Percentiles rank a stretch among this genome's conserved stretches.
These are phyloP conservation scores for Rugonectria rugulosa DNA, from an alignment of 2,329 filamentous ascomycete species.

Conservation along the genomic window DNA sequence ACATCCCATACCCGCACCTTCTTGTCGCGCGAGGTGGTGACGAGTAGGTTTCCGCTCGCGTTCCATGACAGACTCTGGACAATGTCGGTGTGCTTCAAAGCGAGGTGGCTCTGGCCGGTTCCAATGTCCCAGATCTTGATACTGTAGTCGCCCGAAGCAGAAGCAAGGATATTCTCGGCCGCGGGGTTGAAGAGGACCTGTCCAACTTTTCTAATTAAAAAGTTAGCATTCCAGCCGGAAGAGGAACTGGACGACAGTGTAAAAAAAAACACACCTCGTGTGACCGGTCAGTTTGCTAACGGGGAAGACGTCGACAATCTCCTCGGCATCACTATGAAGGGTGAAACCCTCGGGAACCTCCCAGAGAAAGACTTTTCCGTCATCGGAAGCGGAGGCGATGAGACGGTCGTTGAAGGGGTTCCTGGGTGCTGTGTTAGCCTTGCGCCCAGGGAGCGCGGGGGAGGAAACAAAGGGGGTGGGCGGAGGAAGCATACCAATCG, in stretches of 20 bases:
- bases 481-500: constrained; percentile 74
- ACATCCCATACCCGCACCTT: constrained; percentile 98
- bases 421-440: constrained; percentile 57
- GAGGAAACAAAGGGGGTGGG: constrained; percentile 13
- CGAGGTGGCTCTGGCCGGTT: constrained; percentile 76
- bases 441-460: neutral
- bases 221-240: constrained; percentile 24
- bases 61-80: constrained; percentile 97
- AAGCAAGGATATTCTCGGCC: constrained; percentile 93
- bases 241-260: neutral
- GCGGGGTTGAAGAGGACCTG: constrained; percentile 98
- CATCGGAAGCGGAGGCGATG: constrained; percentile 93
- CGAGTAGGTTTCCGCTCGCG: constrained; percentile 83
- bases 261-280: constrained; percentile 67
- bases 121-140: constrained; percentile 96
- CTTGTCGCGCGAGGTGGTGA: constrained; percentile 97
- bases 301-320: constrained; percentile 81
- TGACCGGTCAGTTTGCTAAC: constrained; percentile 85
- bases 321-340: constrained; percentile 83
- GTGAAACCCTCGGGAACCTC: constrained; percentile 89
- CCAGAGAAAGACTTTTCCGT: constrained; percentile 98
- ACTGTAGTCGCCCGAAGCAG: constrained; percentile 91
- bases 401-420: constrained; percentile 95
- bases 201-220: constrained; percentile 81
- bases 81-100: constrained; percentile 87